A percentile compares a stretch with the other conserved stretches of the same genome.
phyloP scores from a whole-genome alignment of 495 filamentous ascomycete species.

The Podospora conica region DNA sequence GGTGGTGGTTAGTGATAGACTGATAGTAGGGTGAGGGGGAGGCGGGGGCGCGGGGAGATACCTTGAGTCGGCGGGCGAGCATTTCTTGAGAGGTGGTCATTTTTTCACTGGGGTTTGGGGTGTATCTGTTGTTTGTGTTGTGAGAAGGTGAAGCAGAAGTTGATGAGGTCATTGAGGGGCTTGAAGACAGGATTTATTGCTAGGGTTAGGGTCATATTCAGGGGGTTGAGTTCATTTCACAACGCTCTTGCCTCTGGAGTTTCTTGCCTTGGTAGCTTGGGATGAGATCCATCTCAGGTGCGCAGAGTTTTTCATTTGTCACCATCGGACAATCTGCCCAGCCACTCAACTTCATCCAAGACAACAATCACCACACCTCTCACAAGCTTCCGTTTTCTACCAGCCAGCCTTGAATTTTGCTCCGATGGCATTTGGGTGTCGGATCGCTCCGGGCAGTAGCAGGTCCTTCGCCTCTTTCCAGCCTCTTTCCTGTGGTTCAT shows the following conservation, averaged over 20 bases:
- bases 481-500: no score
- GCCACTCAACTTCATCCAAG: not conserved
- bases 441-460: no score
- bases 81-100: not conserved
- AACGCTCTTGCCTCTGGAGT: not conserved
- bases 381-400: not conserved
- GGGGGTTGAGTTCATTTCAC: not conserved
- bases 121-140: not conserved
- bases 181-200: not conserved
- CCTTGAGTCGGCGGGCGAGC: not conserved
- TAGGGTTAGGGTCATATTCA: not conserved
- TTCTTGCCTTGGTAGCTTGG: no score
- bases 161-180: not conserved
- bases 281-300: no score
- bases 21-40: not conserved
- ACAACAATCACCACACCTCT: not conserved
- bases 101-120: not conserved
- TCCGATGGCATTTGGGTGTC: not conserved
- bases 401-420: not conserved
- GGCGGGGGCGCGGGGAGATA: not conserved
- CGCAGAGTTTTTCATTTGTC: no score
- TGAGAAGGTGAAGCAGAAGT: not conserved
- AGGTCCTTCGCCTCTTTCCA: no score
- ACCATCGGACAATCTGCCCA: no score
- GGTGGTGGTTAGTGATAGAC: conserved; percentile 5